Percentiles rank a stretch among this genome's conserved stretches.
Evolutionary conservation across 441 rosid species (phyloP).

Genomic region (Croton laevigatus): DNA sequence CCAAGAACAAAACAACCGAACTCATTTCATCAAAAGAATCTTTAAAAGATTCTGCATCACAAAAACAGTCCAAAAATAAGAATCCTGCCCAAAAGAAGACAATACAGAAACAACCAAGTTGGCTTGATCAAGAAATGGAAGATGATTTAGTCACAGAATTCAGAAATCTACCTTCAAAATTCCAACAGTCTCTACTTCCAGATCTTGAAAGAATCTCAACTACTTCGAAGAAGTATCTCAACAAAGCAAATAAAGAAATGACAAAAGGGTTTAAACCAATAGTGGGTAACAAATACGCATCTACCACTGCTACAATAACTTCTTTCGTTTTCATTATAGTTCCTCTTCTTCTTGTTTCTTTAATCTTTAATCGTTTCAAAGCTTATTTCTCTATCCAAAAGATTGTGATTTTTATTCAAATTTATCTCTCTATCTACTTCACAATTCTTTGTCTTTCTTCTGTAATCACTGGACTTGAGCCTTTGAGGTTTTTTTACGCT

Average conservation of each 20-base stretch:
- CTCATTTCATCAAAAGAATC: conserved; percentile 30
- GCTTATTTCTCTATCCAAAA: conserved; percentile 88
- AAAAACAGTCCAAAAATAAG: conserved; percentile 16
- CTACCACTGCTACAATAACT: conserved; percentile 58
- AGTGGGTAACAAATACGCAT: conserved; percentile 73
- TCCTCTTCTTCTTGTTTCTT: conserved; percentile 74
- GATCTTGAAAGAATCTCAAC: conserved; percentile 80
- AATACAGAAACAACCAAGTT: conserved; percentile 42
- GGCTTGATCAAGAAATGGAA: conserved; percentile 62
- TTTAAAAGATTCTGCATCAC: conserved; percentile 22
- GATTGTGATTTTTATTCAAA: conserved; percentile 73
- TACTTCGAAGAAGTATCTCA: conserved; percentile 68
- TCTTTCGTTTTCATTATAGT: conserved; percentile 68
- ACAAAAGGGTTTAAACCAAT: conserved; percentile 75
- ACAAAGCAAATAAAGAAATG: conserved; percentile 76
- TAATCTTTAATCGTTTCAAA: conserved; percentile 70
- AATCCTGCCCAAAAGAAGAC: conserved; percentile 15
- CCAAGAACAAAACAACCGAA: conserved; percentile 61
- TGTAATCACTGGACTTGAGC: conserved; percentile 76
- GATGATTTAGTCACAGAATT: conserved; percentile 63
- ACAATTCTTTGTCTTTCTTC: conserved; percentile 76
- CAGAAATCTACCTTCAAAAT: conserved; percentile 67
- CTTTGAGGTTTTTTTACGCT: conserved; percentile 74
- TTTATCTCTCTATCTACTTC: conserved; percentile 93
- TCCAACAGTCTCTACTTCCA: conserved; percentile 69